Base-by-base conservation (phyloP, 148 eudicot genomes). In the Amaranthus palmeri region DNA sequence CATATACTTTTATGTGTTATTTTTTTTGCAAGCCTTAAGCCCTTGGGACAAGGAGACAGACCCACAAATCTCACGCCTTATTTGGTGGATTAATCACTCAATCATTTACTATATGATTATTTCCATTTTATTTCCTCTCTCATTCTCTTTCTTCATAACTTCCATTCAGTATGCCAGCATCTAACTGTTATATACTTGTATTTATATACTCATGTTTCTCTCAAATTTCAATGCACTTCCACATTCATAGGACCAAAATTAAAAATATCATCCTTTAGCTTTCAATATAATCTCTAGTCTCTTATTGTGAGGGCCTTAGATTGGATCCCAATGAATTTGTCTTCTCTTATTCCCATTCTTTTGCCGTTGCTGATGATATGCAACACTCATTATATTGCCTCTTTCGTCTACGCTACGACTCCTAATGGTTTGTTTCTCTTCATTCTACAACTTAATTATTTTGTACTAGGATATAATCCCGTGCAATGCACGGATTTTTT, bases 1-100 rank as follows among this genome's bases (percentile, higher is more conserved):
- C 0, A 25, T 25, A 2, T 25, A 25, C 0, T 25, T 25, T 25
- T 25, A 25, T 25, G 36, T 25, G 36, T 25, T 25, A 25, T 25
- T 25, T 25, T 25, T 25, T 25, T 25, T 0, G 36, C 36, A 25
- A 25, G 36, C 36, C 36, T 25, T 25, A 25, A 25, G 36, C 36
- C 36, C 36, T 25, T 25, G 2, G 36, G 5, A 61, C 8, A 18
- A 13, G 40, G 71, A 54, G 71, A 68, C 71, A 68, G 3, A 41
- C 49, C 18, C 4, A 42, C 71, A 53, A 42, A 68, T 68, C 25
- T 68, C 25, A 68, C 61, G 71, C 25, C 71, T 68, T 53, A 36
- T 53, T 41, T 54, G 48, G 60, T 51, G 71, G 71, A 68, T 49
- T 25, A 2, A 25, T 25, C 36, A 25, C 36, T 25, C 36, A 25